Conservation (phyloP, 2,329 filamentous ascomycete genomes). For the Colletotrichum somersetense region DNA sequence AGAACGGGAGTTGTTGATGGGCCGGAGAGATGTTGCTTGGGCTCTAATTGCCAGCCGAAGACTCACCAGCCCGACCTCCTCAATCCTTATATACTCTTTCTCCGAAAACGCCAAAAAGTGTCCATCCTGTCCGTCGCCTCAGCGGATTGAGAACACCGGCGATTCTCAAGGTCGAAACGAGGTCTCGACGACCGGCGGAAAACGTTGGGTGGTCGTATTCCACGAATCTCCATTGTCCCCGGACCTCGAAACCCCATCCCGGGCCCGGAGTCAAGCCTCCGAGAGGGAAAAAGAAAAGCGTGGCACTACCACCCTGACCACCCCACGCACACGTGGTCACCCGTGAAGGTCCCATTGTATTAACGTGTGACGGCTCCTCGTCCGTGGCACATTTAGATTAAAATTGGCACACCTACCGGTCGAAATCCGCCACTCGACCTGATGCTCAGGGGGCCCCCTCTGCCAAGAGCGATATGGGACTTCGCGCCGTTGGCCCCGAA, state of each 20-base stretch:
- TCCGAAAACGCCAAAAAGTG: background rate
- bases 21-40: background rate
- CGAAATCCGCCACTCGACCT: background rate
- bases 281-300: background rate
- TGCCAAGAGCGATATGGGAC: background rate
- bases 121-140: background rate
- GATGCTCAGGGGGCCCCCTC: too few relatives aligned
- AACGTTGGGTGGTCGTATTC: background rate
- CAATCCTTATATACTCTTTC: background rate
- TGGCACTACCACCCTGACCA: background rate
- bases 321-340: background rate
- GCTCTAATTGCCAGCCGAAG: background rate
- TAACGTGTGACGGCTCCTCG: background rate
- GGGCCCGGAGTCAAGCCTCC: constrained; percentile 17
- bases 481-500: background rate
- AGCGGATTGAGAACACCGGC: background rate
- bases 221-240: constrained; percentile 15
- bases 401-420: background rate
- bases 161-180: background rate
- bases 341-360: background rate
- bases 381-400: background rate
- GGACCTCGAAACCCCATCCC: background rate
- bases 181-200: background rate
- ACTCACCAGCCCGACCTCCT: background rate
- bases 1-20: background rate